Evolutionary conservation across 1,284 basidiomycete species (phyloP), one percentile per base, ranked within the genome.

Genomic region (Ceraceosorus guamensis): DNA sequence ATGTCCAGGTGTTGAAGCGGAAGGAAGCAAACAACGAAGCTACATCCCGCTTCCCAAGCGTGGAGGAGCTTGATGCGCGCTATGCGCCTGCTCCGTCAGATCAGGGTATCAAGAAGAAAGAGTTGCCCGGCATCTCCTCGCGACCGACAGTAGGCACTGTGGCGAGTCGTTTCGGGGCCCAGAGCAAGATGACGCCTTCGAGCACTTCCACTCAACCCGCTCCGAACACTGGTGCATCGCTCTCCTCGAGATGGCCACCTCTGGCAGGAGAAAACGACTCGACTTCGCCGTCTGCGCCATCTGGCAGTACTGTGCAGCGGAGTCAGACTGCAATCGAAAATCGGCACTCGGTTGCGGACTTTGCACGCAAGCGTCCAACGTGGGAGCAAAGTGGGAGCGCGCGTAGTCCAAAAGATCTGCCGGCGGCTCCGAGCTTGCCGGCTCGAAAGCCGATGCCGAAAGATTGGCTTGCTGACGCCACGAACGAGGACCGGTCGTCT

Each of bases 1-100:
- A 34, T 34, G 44, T 33, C 46, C 14, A 1, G 50, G 52, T 0
- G 52, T 57, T 6, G 57, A n/a, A 50, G 24, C 31, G 30, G 10
- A 51, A 16, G 16, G 34, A 10, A 5, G 24, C 48, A 18, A 48
- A 59, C 14, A 58, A 60, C 5, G 51, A 41, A 8, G 51, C 57
- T 11, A 46, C 61, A 24, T 60, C 62, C 14, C 61, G 68, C 10
- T 70, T 67, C 49, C 68, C 68, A 0, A 67, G 61, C 39, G 48
- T 70, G 1, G 68, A 65, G 37, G 66, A 70, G 33, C 57, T 70
- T 24, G 68, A 70, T 56, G 60, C 62, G 6, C 49, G 52, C 24
- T 68, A 64, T 32, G 60, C 56, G 0, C 24, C 45, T 11, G 47
- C 53, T 13, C 45, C 53, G 0, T 47, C 62, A 2, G 16, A 8